Conservation (phyloP, 1,284 basidiomycete species). For the Ustilago trichophora region DNA sequence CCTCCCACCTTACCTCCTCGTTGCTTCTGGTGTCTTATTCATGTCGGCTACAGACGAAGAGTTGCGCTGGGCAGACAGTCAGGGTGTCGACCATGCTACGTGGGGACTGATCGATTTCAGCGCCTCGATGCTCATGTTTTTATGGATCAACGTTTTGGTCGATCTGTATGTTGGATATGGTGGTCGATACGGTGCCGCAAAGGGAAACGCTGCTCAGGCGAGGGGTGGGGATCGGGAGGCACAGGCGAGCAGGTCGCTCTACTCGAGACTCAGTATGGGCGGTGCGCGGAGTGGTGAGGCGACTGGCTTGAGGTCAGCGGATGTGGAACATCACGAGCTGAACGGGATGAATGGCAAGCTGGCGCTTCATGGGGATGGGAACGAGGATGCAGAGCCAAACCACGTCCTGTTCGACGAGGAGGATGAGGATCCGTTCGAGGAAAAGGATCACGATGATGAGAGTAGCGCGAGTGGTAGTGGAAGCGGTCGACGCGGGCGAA, state of each 20-base stretch:
- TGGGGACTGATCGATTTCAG: slow-evolving; percentile 65
- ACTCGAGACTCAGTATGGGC: slow-evolving; percentile 33
- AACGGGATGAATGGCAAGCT: slow-evolving; percentile 13
- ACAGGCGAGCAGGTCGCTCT: slow-evolving; percentile 19
- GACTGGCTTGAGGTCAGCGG: too few species aligned
- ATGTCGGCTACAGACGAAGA: slow-evolving; percentile 66
- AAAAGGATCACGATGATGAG: slow-evolving; percentile 31
- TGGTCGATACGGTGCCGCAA: slow-evolving; percentile 48
- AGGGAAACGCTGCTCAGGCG: slow-evolving; percentile 17
- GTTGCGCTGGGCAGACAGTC: slow-evolving; percentile 59
- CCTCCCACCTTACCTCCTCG: slow-evolving; percentile 59
- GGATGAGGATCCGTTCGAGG: slow-evolving; percentile 52
- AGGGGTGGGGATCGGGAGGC: slow-evolving; percentile 26
- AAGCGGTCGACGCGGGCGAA: slow-evolving; percentile 7
- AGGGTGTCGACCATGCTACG: slow-evolving; percentile 61
- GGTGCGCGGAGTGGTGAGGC: too few species aligned
- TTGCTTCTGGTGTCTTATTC: slow-evolving; percentile 60
- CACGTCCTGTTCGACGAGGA: slow-evolving; percentile 55
- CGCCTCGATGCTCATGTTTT: slow-evolving; percentile 54
- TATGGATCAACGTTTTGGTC: slow-evolving; percentile 62
- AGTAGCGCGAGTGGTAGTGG: slow-evolving; percentile 23
- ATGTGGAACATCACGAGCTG: slow-evolving; percentile 30
- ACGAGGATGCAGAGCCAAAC: slow-evolving; percentile 13
- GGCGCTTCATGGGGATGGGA: background rate
- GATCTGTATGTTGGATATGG: slow-evolving; percentile 60